Conservation (phyloP, 2,329 filamentous ascomycete genomes). For the Clarireedia sp. region DNA sequence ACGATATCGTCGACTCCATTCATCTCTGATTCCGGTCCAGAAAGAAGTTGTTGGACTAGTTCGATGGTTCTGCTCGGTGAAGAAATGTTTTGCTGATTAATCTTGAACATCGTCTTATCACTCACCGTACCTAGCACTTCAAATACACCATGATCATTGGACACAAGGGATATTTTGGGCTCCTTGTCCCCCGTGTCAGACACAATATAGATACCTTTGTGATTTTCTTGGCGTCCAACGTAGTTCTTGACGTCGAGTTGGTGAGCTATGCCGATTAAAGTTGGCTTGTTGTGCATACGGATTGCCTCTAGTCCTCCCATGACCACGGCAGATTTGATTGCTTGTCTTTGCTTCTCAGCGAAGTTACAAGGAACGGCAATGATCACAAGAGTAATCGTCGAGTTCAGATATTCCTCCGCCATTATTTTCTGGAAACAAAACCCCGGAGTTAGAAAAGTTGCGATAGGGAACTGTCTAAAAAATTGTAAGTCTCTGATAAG, state of each 20-base stretch:
- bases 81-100: conserved; percentile 98
- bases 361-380: conserved; percentile 96
- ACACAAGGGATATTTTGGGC: conserved; percentile 89
- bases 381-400: conserved; percentile 80
- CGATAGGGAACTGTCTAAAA: no score
- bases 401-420: conserved; percentile 69
- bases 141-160: conserved; percentile 86
- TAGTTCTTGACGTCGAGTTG: conserved; percentile 74
- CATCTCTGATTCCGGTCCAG: conserved; percentile 98
- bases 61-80: conserved; percentile 98
- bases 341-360: conserved; percentile 96
- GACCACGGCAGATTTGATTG: conserved; percentile 87
- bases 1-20: conserved; percentile 91
- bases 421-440: conserved; percentile 53
- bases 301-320: conserved; percentile 93
- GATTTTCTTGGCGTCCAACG: conserved; percentile 58
- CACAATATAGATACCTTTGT: conserved; percentile 55
- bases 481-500: conserved; percentile 56
- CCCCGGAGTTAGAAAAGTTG: no score
- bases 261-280: conserved; percentile 90
- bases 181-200: conserved; percentile 93
- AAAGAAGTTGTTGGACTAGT: conserved; percentile 96
- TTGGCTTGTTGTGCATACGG: conserved; percentile 94
- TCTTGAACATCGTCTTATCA: conserved; percentile 93
- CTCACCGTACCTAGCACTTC: conserved; percentile 98